Conservation (phyloP, 495 filamentous ascomycete species). For the Xylaria castorea region DNA sequence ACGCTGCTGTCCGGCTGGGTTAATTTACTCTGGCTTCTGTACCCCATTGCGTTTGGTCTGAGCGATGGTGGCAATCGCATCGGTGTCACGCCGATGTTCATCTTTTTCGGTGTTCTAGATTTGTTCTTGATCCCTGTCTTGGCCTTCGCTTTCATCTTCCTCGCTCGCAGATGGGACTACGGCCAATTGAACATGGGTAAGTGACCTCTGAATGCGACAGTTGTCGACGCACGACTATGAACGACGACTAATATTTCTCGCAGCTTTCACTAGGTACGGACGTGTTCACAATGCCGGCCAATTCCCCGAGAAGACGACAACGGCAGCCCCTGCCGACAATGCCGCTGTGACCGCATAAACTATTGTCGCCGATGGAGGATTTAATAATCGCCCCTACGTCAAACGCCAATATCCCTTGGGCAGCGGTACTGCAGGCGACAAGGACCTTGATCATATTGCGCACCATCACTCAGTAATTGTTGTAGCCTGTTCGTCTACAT, state of each 20-base stretch:
- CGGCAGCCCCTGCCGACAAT: constrained; percentile 33
- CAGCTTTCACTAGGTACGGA: constrained; percentile 60
- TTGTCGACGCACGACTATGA: background rate
- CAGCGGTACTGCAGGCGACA: background rate
- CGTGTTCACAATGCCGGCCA: constrained; percentile 50
- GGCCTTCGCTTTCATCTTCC: constrained; percentile 45
- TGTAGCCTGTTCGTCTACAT: background rate
- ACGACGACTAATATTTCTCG: background rate
- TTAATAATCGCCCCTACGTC: background rate
- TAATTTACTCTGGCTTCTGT: constrained; percentile 57
- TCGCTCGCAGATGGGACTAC: constrained; percentile 56
- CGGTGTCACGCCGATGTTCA: constrained; percentile 46
- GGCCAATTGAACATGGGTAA: constrained; percentile 49
- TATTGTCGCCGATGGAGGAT: background rate
- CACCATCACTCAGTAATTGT: background rate
- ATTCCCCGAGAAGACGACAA: constrained; percentile 54
- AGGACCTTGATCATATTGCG: constrained; percentile 2
- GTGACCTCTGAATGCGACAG: background rate
- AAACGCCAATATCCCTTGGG: background rate
- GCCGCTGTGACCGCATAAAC: constrained; percentile 39
- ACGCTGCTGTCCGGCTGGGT: constrained; percentile 48
- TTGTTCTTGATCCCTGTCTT: constrained; percentile 47
- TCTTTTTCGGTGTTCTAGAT: constrained; percentile 58
- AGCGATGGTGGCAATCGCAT: constrained; percentile 56
- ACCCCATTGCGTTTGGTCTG: constrained; percentile 56